Percentiles rank a stretch among this genome's conserved stretches.
These are phyloP conservation scores for Epithemia pelagica DNA, from an alignment of 108 stramenopile species.

Conservation along the genomic window DNA sequence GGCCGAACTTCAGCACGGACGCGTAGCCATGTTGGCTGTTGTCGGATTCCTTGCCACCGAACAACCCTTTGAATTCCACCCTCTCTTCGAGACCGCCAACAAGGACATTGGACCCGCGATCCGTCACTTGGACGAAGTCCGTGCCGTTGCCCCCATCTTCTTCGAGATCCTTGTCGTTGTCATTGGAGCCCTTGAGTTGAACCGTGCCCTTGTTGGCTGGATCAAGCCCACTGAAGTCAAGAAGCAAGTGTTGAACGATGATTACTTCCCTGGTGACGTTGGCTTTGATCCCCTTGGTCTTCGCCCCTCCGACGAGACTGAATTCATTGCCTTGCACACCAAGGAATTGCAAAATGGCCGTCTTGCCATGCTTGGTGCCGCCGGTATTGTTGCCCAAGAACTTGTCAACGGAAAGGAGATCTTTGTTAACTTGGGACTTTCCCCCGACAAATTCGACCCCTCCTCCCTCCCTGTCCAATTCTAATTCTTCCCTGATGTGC, in stretches of 20 bases:
- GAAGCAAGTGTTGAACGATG: slow-evolving; percentile 32
- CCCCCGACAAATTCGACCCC: not conserved
- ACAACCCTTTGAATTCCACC: slow-evolving; percentile 47
- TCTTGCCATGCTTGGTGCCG: slow-evolving; percentile 83
- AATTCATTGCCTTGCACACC: slow-evolving; percentile 57
- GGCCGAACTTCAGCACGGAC: slow-evolving; percentile 82
- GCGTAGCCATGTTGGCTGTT: slow-evolving; percentile 51
- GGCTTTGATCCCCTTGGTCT: slow-evolving; percentile 84
- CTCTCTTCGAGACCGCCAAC: slow-evolving; percentile 57
- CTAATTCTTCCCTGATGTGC: too few species aligned
- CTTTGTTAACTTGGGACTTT: slow-evolving; percentile 44
- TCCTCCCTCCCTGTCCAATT: not conserved
- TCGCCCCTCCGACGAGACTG: slow-evolving; percentile 64
- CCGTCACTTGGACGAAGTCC: slow-evolving; percentile 36
- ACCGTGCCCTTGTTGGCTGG: slow-evolving; percentile 64
- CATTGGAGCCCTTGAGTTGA: slow-evolving; percentile 52
- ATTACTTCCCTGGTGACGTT: slow-evolving; percentile 74
- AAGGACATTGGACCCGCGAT: slow-evolving; percentile 28
- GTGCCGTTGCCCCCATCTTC: slow-evolving; percentile 9
- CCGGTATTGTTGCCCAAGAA: slow-evolving; percentile 83
- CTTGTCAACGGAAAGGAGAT: slow-evolving; percentile 69
- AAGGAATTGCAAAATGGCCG: slow-evolving; percentile 91
- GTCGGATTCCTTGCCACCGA: slow-evolving; percentile 65
- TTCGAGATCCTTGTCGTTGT: slow-evolving; percentile 43
- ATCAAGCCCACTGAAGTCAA: slow-evolving; percentile 49